Evolutionary conservation across 2,329 filamentous ascomycete genomes (phyloP).

Genomic region (Fusarium sp.): DNA sequence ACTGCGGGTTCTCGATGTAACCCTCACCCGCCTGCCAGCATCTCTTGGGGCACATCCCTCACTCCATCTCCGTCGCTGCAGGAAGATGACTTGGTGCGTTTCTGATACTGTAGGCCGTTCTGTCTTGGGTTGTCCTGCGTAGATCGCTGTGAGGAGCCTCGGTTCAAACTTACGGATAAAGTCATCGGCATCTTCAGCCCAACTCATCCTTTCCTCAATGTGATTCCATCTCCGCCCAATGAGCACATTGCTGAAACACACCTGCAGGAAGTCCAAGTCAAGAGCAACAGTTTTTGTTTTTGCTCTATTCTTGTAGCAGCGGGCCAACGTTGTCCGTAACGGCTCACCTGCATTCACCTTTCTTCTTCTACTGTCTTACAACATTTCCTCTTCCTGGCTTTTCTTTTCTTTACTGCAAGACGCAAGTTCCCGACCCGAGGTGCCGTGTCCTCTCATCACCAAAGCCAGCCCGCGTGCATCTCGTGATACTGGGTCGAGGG

Average conservation of each 20-base stretch:
- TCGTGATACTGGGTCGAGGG: slow-evolving; percentile 13
- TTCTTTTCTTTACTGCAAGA: slow-evolving; percentile 6
- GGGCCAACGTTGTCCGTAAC: neutral
- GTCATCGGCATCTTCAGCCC: neutral
- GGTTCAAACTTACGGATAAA: neutral
- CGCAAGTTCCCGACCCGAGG: neutral
- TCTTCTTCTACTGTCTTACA: neutral
- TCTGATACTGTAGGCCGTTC: slow-evolving; percentile 4
- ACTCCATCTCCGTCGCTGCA: slow-evolving; percentile 10
- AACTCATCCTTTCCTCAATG: neutral
- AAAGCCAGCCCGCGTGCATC: neutral
- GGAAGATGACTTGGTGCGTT: slow-evolving; percentile 1
- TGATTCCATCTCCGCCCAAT: slow-evolving; percentile 17
- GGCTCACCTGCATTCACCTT: slow-evolving; percentile 9
- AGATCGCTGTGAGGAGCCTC: neutral
- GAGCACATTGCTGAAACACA: neutral
- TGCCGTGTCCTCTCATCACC: neutral
- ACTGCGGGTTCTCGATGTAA: neutral
- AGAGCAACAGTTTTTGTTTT: too few relatives aligned
- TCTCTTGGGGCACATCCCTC: neutral
- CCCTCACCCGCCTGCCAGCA: neutral
- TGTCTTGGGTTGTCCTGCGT: slow-evolving; percentile 1
- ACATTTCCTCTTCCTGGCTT: slow-evolving; percentile 6
- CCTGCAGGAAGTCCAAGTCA: neutral
- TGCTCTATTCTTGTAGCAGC: neutral